Evolutionary conservation across 495 filamentous ascomycete genomes (phyloP).

Genomic region (Hypoxylon fragiforme): DNA sequence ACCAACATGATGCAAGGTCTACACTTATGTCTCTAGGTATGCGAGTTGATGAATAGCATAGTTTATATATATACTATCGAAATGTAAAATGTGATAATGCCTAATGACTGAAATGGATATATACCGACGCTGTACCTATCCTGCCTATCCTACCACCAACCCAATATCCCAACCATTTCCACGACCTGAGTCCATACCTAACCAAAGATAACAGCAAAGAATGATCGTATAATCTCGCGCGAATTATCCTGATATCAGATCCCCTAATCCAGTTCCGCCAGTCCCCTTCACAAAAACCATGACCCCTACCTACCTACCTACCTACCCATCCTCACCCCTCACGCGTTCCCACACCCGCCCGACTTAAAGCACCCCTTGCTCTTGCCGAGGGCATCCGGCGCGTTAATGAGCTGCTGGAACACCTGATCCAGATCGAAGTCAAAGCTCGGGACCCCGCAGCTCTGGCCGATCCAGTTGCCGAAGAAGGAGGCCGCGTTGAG

Average conservation of each 20-base stretch:
- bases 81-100: not conserved
- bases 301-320: not conserved
- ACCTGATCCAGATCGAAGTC: conserved; percentile 21
- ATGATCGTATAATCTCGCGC: too few relatives aligned
- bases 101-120: not conserved
- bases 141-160: not conserved
- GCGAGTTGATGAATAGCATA: too few relatives aligned
- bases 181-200: too few relatives aligned
- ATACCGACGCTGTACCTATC: not conserved
- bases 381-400: conserved; percentile 10
- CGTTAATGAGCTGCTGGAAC: conserved; percentile 5
- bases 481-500: conserved; percentile 27
- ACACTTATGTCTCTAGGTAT: too few relatives aligned
- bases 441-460: conserved; percentile 15
- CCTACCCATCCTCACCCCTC: not conserved
- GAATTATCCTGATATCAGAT: too few relatives aligned
- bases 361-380: conserved; percentile 23
- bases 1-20: too few relatives aligned
- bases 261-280: too few relatives aligned
- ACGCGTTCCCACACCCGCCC: not conserved
- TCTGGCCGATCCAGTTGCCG: conserved; percentile 12
- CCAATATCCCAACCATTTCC: not conserved
- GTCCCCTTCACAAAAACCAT: too few relatives aligned
- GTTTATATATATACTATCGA: not conserved
- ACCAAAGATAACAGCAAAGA: too few relatives aligned